Evolutionary conservation across 495 filamentous ascomycete species (phyloP).

Genomic region (Trichoderma reesei): DNA sequence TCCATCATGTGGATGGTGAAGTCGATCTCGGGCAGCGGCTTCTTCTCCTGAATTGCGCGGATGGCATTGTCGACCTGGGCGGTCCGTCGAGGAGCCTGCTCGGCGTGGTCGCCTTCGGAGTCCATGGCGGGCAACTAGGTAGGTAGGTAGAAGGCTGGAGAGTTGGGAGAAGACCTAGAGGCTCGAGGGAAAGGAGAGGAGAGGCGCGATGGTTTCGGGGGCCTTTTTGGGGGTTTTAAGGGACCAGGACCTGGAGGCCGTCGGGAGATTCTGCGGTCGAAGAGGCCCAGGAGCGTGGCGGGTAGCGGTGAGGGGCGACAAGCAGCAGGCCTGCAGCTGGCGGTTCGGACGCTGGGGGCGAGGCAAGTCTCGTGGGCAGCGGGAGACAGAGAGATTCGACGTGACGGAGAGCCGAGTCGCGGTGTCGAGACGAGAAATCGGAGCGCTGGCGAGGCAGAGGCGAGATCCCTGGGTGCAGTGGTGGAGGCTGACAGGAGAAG

Average conservation of each 20-base stretch:
- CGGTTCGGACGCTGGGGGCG: neutral
- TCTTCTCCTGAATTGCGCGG: constrained; percentile 84
- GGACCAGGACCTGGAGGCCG: neutral
- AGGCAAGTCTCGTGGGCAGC: neutral
- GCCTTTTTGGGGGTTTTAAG: neutral
- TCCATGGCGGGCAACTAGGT: constrained; percentile 24
- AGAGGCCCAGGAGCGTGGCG: neutral
- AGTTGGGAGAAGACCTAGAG: neutral
- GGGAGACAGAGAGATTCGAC: neutral
- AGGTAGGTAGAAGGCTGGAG: neutral
- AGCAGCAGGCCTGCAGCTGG: constrained; percentile 6
- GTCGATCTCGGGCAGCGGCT: constrained; percentile 92
- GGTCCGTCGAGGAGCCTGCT: constrained; percentile 23
- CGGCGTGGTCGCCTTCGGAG: constrained; percentile 22
- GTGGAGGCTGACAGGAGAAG: neutral
- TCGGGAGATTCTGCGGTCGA: neutral
- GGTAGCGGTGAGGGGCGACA: neutral
- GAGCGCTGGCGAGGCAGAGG: constrained; percentile 2
- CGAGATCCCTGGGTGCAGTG: neutral
- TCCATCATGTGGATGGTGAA: constrained; percentile 98
- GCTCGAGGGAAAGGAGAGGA: neutral
- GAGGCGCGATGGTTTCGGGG: neutral
- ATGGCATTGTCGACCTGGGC: constrained; percentile 56
- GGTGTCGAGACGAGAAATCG: neutral
- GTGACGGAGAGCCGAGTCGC: neutral